Evolutionary conservation across 108 stramenopile species (phyloP).

Genomic region (Craspedostauros australis): DNA sequence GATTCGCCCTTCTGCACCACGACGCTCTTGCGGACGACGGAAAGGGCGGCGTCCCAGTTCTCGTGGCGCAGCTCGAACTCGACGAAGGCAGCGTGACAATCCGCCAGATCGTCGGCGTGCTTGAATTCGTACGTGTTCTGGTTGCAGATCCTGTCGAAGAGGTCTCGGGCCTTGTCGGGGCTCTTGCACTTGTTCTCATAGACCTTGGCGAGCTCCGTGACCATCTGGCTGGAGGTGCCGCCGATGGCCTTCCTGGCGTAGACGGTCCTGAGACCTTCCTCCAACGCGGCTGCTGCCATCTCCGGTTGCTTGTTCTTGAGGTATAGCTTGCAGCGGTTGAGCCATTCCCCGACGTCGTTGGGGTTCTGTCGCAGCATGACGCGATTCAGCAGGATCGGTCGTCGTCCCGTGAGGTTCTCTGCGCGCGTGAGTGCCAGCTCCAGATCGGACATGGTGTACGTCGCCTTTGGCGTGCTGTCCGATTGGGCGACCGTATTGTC

Average conservation of each 20-base stretch:
- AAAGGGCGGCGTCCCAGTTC: conserved; percentile 83
- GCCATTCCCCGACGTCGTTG: conserved; percentile 94
- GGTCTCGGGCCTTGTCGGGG: conserved; percentile 63
- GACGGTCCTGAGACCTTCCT: conserved; percentile 73
- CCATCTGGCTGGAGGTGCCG: conserved; percentile 76
- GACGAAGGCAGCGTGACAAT: conserved; percentile 87
- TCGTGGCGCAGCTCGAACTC: conserved; percentile 93
- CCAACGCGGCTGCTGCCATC: conserved; percentile 58
- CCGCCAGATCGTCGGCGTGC: conserved; percentile 89
- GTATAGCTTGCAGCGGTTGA: conserved; percentile 85
- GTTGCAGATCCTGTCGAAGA: conserved; percentile 71
- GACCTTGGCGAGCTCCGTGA: conserved; percentile 67
- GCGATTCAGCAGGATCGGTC: conserved; percentile 88
- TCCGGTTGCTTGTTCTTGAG: conserved; percentile 25
- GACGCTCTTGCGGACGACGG: conserved; percentile 59
- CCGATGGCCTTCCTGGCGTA: conserved; percentile 55
- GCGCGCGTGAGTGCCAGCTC: conserved; percentile 91
- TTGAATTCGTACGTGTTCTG: conserved; percentile 56
- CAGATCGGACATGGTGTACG: conserved; percentile 59
- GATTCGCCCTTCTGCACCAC: conserved; percentile 12
- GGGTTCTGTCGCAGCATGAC: conserved; percentile 97
- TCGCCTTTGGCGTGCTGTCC: conserved; percentile 3
- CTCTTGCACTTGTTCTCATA: conserved; percentile 72
- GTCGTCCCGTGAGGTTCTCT: conserved; percentile 88
- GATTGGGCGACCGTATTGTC: neutral